phyloP scores from a whole-genome alignment of 345 rosid species.

The Turnera subulata region DNA sequence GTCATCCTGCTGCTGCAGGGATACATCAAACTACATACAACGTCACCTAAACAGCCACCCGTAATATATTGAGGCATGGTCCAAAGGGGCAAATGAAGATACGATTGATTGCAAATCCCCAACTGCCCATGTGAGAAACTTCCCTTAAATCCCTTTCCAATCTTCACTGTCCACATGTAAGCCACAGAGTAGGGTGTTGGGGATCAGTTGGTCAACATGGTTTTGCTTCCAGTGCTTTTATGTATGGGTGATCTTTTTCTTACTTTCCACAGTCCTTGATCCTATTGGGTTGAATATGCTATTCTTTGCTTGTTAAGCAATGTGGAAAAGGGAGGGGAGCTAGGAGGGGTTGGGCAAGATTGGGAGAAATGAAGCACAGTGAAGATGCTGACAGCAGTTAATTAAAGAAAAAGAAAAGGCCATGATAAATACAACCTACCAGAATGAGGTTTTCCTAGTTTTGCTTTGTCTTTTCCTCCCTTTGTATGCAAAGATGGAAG shows the following conservation, averaged over 20 bases:
- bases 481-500: slow-evolving; percentile 6
- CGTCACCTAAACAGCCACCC: not conserved
- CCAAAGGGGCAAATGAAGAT: slow-evolving; percentile 3
- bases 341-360: not conserved
- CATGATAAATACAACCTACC: slow-evolving; percentile 42
- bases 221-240: not conserved
- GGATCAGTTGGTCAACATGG: slow-evolving; percentile 12
- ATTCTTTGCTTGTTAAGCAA: slow-evolving; percentile 42
- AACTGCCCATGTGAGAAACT: slow-evolving; percentile 19
- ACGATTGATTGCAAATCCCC: slow-evolving; percentile 34
- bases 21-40: not conserved
- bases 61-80: slow-evolving; percentile 8
- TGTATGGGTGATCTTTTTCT: not conserved
- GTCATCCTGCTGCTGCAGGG: slow-evolving; percentile 2
- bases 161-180: slow-evolving; percentile 16
- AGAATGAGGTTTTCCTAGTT: slow-evolving; percentile 22
- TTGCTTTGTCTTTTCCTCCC: slow-evolving; percentile 10
- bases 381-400: slow-evolving; percentile 28
- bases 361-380: slow-evolving; percentile 17
- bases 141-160: slow-evolving; percentile 1
- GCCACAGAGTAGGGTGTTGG: slow-evolving; percentile 13
- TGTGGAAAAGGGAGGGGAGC: slow-evolving; percentile 3
- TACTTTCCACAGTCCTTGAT: slow-evolving; percentile 5
- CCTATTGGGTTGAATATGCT: slow-evolving; percentile 6
- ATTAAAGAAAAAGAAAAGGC: slow-evolving; percentile 33